A percentile compares a stretch with the other conserved stretches of the same genome.
Conservation (phyloP, 805 yeast species). For the Lipomyces lipofer region DNA sequence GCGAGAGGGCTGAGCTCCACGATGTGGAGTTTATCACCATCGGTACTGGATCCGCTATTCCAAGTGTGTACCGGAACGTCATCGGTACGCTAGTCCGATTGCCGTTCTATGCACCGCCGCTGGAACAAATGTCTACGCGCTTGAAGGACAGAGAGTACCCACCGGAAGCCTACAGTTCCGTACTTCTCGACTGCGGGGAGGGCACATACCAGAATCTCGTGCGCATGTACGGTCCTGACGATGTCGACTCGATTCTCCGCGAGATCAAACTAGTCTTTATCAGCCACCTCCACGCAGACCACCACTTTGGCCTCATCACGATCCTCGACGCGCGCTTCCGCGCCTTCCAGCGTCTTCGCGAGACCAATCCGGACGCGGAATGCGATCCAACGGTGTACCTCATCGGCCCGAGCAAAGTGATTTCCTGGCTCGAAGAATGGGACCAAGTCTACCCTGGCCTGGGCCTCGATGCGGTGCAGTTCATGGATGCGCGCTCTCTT, state of each 20-base stretch:
- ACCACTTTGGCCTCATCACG: slow-evolving; percentile 80
- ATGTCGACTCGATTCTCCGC: slow-evolving; percentile 47
- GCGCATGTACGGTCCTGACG: slow-evolving; percentile 58
- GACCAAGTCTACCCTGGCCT: slow-evolving; percentile 43
- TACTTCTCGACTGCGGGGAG: slow-evolving; percentile 93
- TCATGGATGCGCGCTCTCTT: slow-evolving; percentile 14
- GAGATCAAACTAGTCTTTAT: slow-evolving; percentile 69
- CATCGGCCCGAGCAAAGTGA: slow-evolving; percentile 74
- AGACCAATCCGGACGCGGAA: too few species aligned
- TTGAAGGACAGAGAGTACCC: not conserved
- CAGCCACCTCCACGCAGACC: slow-evolving; percentile 96
- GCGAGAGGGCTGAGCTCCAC: too few species aligned
- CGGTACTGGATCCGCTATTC: slow-evolving; percentile 93
- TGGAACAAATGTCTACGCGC: slow-evolving; percentile 9
- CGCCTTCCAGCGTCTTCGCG: slow-evolving; percentile 27
- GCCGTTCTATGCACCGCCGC: slow-evolving; percentile 46
- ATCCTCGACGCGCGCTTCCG: slow-evolving; percentile 65
- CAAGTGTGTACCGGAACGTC: slow-evolving; percentile 82
- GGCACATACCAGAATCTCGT: slow-evolving; percentile 74
- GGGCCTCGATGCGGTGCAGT: slow-evolving; percentile 5
- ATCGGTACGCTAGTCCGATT: slow-evolving; percentile 73
- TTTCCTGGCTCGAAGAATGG: slow-evolving; percentile 71
- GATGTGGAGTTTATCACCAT: slow-evolving; percentile 66
- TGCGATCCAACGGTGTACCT: slow-evolving; percentile 51
- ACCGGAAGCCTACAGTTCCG: slow-evolving; percentile 35